phyloP scores from a whole-genome alignment of 2,329 filamentous ascomycete genomes.

The Ilyonectria destructans region DNA sequence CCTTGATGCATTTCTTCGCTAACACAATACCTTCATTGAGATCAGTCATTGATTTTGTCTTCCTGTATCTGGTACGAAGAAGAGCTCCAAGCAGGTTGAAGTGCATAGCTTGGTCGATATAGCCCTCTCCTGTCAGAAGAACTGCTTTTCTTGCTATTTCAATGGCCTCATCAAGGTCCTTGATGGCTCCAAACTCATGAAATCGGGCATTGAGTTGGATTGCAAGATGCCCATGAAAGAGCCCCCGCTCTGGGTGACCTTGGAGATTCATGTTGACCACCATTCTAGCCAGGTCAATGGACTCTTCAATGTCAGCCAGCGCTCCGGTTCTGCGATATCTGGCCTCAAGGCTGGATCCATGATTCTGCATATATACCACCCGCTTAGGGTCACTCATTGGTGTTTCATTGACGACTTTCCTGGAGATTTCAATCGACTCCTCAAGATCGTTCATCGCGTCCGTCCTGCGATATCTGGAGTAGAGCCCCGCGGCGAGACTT shows the following conservation, averaged over 20 bases:
- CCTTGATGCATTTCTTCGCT: not conserved
- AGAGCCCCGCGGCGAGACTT: constrained; percentile 7
- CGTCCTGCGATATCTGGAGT: not conserved
- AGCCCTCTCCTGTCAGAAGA: not conserved
- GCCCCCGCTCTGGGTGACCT: not conserved
- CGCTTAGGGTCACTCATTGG: not conserved
- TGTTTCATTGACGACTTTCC: not conserved
- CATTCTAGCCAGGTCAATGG: not conserved
- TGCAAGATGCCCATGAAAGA: not conserved
- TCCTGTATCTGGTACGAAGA: not conserved
- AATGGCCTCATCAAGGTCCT: not conserved
- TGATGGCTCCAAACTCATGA: not conserved
- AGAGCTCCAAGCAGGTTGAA: not conserved
- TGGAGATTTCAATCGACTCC: not conserved
- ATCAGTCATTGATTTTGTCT: not conserved
- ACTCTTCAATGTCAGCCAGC: not conserved
- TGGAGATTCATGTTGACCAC: not conserved
- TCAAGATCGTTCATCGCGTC: not conserved
- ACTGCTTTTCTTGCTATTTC: not conserved
- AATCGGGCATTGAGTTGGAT: constrained; percentile 29
- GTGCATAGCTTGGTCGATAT: not conserved
- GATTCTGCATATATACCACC: not conserved
- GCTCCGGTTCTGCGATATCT: not conserved
- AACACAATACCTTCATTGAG: not conserved
- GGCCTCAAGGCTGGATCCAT: not conserved